Evolutionary conservation across 208 protist species (phyloP).

Genomic region (Angomonas deanei): DNA sequence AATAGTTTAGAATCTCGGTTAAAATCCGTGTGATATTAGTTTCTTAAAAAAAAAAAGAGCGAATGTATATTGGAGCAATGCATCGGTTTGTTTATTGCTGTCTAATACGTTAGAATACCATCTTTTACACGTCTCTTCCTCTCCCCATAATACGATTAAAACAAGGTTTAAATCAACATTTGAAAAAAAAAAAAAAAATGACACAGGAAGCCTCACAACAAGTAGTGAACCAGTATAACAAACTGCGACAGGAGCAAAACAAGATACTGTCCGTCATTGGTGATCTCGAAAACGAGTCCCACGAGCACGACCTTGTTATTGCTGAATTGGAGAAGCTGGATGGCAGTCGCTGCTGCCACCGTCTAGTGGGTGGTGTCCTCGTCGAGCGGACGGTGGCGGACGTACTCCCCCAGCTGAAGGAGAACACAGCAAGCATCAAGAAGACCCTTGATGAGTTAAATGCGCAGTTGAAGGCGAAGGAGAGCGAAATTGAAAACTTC

Average conservation of each 20-base stretch:
- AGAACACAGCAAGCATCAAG: constrained; percentile 78
- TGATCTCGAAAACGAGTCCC: constrained; percentile 83
- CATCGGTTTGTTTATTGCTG: no score
- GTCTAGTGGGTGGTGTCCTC: constrained; percentile 92
- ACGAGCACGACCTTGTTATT: constrained; percentile 90
- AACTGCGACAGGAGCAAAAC: constrained; percentile 82
- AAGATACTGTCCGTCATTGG: constrained; percentile 80
- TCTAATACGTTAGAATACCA: no score
- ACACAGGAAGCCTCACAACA: constrained; percentile 25
- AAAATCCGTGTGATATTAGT: background rate
- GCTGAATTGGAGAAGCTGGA: constrained; percentile 82
- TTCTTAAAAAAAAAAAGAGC: background rate
- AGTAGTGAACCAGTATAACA: constrained; percentile 77
- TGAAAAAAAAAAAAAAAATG: background rate
- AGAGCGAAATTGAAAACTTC: constrained; percentile 86
- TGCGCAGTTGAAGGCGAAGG: constrained; percentile 69
- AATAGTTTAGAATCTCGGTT: constrained; percentile 24
- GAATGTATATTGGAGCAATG: no score
- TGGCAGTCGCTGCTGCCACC: constrained; percentile 90
- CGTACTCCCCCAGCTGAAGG: constrained; percentile 92
- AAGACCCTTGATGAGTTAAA: constrained; percentile 66
- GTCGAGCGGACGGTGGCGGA: constrained; percentile 94
- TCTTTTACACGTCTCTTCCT: no score
- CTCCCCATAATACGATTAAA: no score
- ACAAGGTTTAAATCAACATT: background rate